Percentiles rank a stretch among this genome's conserved stretches.
phyloP scores from a whole-genome alignment of 176 grass and related monocot species.

The Lolium multiflorum region DNA sequence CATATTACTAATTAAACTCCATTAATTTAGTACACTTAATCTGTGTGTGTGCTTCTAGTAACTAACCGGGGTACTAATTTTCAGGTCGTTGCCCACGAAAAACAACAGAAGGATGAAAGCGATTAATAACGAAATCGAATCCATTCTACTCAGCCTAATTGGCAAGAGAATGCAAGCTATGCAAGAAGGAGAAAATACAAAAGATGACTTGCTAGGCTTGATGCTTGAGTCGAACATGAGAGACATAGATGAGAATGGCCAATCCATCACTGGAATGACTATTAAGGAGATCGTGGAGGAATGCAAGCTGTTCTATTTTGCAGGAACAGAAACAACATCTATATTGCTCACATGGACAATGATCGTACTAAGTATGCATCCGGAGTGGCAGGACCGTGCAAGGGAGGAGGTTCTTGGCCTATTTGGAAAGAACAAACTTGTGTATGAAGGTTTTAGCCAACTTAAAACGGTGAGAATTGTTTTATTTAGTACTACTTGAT shows the following conservation, averaged over 20 bases:
- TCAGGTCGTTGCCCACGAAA: background rate
- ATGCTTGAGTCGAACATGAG: slow-evolving; percentile 8
- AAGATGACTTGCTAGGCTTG: background rate
- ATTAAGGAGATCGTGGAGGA: background rate
- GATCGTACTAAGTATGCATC: background rate
- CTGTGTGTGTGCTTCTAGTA: background rate
- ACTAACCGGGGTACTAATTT: background rate
- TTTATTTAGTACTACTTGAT: background rate
- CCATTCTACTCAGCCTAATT: background rate
- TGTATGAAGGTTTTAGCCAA: background rate
- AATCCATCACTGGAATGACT: background rate
- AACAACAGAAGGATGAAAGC: background rate
- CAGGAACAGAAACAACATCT: background rate
- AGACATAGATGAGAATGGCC: background rate
- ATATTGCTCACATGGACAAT: slow-evolving; percentile 5
- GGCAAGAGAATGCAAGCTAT: background rate
- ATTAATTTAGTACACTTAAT: background rate
- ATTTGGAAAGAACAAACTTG: background rate
- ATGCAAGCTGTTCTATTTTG: slow-evolving; percentile 2
- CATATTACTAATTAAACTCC: background rate
- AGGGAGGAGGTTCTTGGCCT: background rate
- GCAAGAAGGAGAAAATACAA: background rate
- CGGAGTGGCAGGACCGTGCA: background rate
- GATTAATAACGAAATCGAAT: background rate
- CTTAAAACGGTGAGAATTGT: background rate